These are phyloP conservation scores for Pyrus hybrid DNA, from an alignment of 331 rosid species.

Conservation along the genomic window DNA sequence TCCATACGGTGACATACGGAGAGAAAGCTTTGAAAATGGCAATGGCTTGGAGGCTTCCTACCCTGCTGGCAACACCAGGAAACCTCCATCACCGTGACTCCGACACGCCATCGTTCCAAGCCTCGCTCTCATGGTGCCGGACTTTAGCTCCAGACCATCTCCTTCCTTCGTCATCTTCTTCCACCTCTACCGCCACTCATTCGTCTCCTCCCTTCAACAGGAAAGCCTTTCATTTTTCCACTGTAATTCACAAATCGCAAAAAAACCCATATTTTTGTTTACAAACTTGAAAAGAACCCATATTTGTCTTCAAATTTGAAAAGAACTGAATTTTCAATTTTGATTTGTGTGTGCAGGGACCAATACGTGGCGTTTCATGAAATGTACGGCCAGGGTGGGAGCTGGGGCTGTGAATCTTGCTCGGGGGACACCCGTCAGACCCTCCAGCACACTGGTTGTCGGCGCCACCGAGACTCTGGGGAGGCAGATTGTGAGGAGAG, in stretches of 20 bases:
- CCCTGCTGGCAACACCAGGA: slow-evolving; percentile 32
- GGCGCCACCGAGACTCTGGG: slow-evolving; percentile 92
- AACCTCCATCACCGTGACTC: slow-evolving; percentile 5
- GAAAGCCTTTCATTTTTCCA: not conserved
- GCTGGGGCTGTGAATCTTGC: slow-evolving; percentile 51
- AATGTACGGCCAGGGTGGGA: slow-evolving; percentile 27
- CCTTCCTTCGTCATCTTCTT: slow-evolving; percentile 13
- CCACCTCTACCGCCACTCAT: slow-evolving; percentile 7
- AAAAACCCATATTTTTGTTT: not conserved
- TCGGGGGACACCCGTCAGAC: slow-evolving; percentile 69
- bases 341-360: slow-evolving; percentile 7
- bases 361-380: slow-evolving; percentile 17
- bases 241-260: not conserved
- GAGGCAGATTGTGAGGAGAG: slow-evolving; percentile 88
- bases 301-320: too few relatives aligned
- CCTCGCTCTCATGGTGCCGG: slow-evolving; percentile 33
- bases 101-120: not conserved
- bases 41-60: slow-evolving; percentile 46
- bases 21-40: not conserved
- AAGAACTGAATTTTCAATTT: not conserved
- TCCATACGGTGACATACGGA: slow-evolving; percentile 3
- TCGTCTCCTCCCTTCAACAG: not conserved
- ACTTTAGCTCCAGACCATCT: slow-evolving; percentile 23
- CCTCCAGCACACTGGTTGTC: slow-evolving; percentile 76
- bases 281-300: not conserved